Evolutionary conservation across 805 yeast genomes (phyloP).

Genomic region (Starmerella sirachaensis): DNA sequence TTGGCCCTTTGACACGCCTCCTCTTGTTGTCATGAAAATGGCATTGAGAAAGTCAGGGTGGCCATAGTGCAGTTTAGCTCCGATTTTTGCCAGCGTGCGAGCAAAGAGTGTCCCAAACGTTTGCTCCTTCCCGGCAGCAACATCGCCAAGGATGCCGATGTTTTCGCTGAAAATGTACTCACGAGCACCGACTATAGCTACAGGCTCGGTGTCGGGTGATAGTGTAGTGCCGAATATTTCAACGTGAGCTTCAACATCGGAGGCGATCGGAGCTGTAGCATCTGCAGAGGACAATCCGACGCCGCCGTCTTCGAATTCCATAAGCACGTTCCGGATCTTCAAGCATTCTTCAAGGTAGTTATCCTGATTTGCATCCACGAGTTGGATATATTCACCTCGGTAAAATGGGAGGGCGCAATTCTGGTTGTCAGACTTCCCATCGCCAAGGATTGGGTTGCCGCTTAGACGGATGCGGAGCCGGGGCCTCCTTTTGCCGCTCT

Average conservation of each 20-base stretch:
- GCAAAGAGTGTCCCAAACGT: conserved; percentile 79
- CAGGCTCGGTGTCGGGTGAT: conserved; percentile 33
- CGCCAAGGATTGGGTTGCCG: conserved; percentile 75
- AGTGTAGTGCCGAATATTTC: conserved; percentile 28
- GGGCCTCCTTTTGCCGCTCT: conserved; percentile 47
- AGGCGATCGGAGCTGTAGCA: not conserved
- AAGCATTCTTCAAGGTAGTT: conserved; percentile 72
- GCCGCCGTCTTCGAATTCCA: conserved; percentile 56
- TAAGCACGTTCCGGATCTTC: conserved; percentile 59
- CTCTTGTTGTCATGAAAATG: conserved; percentile 69
- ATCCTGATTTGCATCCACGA: conserved; percentile 77
- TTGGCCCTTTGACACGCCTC: conserved; percentile 79
- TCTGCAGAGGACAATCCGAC: not conserved
- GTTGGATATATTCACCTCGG: conserved; percentile 70
- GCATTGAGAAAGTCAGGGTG: conserved; percentile 75
- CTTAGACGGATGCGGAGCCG: conserved; percentile 54
- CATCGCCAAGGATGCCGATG: conserved; percentile 69
- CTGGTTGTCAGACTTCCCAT: conserved; percentile 77
- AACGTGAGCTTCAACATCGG: not conserved
- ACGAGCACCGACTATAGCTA: conserved; percentile 73
- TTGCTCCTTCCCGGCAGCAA: conserved; percentile 82
- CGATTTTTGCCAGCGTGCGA: conserved; percentile 67
- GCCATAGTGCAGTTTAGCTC: conserved; percentile 76
- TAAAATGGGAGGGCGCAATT: conserved; percentile 63
- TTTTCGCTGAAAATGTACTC: conserved; percentile 77